These are phyloP conservation scores for Spathaspora boniae DNA, from an alignment of 805 yeast genomes.

Conservation along the genomic window DNA sequence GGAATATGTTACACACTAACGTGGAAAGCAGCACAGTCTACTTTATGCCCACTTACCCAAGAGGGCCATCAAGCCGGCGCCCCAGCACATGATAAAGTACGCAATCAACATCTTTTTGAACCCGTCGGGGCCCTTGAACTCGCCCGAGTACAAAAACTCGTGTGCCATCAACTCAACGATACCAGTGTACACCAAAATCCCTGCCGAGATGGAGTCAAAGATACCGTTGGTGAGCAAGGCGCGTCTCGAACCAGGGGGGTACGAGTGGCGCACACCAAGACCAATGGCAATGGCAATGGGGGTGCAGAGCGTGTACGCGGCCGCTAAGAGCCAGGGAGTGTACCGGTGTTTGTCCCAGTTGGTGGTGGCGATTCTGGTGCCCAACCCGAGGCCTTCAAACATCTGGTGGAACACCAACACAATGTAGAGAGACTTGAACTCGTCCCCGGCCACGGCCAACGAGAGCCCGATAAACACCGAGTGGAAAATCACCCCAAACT, in stretches of 20 bases:
- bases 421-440: constrained; percentile 65
- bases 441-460: constrained; percentile 74
- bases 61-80: constrained; percentile 77
- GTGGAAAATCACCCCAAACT: constrained; percentile 80
- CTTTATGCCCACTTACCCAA: constrained; percentile 57
- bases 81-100: constrained; percentile 52
- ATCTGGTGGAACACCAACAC: constrained; percentile 74
- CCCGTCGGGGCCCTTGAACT: constrained; percentile 59
- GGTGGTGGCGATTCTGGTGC: constrained; percentile 54
- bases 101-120: constrained; percentile 50
- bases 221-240: constrained; percentile 67
- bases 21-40: background rate
- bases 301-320: constrained; percentile 53
- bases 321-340: constrained; percentile 59
- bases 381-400: constrained; percentile 85
- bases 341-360: constrained; percentile 36
- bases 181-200: constrained; percentile 74
- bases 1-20: background rate
- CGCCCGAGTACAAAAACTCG: constrained; percentile 62
- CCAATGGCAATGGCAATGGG: constrained; percentile 81
- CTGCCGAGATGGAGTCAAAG: constrained; percentile 74
- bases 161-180: constrained; percentile 77
- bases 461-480: constrained; percentile 80
- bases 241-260: constrained; percentile 54
- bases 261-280: constrained; percentile 63